Evolutionary conservation across 257 asterid species (phyloP), one percentile per base, ranked within the genome.

Genomic region (Capsicum baccatum): DNA sequence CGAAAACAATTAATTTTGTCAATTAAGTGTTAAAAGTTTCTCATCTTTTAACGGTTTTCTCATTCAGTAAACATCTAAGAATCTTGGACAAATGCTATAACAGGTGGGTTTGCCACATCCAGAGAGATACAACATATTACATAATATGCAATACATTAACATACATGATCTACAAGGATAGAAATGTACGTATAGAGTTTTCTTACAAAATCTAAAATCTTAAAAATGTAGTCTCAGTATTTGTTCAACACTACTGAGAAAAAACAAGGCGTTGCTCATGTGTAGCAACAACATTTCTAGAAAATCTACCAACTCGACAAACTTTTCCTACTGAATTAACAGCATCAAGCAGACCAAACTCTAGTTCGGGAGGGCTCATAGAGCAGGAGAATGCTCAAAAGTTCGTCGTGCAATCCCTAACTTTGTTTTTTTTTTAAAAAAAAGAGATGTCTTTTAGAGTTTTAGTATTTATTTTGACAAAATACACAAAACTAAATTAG

Each of bases 401-500:
- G 50, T 64, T 10, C 4, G 44, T 64, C n/a, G 3, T 26, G 47
- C 13, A 3, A 37, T 67, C 37, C 13, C 50, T 67, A 66, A 14
- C 37, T 67, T 67, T 37, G 12, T 39, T 39, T 5, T 0, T 64
- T 33, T 5, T 5, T 5, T 7, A 56, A 56, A 14, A 56, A 5
- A 11, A 3, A 15, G 9, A 76, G 3, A 52, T 48, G 13, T 55
- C 33, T 47, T 76, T 76, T n/a, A n/a, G n/a, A n/a, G n/a, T n/a
- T n/a, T n/a, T 26, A 26, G 33, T 76, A 2, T 76, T 76, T 8
- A 26, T 76, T 76, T 26, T 26, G 15, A 13, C 15, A 17, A 52
- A 58, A 83, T 17, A 54, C 81, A 83, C n/a, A 19, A 13, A 74
- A 33, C 76, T 54, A 33, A 55, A 59, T 10, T 14, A 21, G 86